phyloP scores from a whole-genome alignment of 2,329 filamentous ascomycete genomes.

The Penicillium hesseltinei region DNA sequence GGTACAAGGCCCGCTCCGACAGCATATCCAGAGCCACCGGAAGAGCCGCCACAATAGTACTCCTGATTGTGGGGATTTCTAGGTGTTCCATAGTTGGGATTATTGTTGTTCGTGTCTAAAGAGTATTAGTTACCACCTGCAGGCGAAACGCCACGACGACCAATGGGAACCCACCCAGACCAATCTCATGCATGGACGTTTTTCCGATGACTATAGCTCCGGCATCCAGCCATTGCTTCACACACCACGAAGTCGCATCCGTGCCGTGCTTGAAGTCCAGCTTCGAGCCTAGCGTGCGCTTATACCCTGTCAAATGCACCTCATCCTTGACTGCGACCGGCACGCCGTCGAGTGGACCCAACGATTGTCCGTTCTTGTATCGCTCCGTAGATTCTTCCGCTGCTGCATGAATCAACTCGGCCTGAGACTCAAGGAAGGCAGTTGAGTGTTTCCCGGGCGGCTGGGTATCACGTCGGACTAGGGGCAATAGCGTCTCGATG shows the following conservation, averaged over 20 bases:
- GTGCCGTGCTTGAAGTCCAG: slow-evolving; percentile 54
- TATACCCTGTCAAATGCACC: slow-evolving; percentile 67
- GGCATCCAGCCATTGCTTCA: slow-evolving; percentile 67
- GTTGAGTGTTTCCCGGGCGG: slow-evolving; percentile 62
- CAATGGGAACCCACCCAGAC: slow-evolving; percentile 53
- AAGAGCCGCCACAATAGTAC: slow-evolving; percentile 81
- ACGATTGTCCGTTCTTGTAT: slow-evolving; percentile 63
- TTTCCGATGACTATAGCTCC: slow-evolving; percentile 75
- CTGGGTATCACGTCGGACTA: slow-evolving; percentile 61
- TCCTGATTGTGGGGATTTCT: slow-evolving; percentile 71
- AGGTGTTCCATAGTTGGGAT: slow-evolving; percentile 70
- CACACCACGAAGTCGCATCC: slow-evolving; percentile 66
- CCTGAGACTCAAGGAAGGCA: slow-evolving; percentile 69
- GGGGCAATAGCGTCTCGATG: slow-evolving; percentile 65
- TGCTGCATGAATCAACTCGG: slow-evolving; percentile 62
- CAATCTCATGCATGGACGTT: slow-evolving; percentile 77
- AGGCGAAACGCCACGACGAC: background rate
- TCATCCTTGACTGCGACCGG: slow-evolving; percentile 85
- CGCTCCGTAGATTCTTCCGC: slow-evolving; percentile 71
- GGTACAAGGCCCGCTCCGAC: slow-evolving; percentile 70
- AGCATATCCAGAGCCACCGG: slow-evolving; percentile 71
- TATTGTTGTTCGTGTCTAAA: slow-evolving; percentile 76
- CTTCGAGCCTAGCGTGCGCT: slow-evolving; percentile 63
- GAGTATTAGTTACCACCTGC: slow-evolving; percentile 3
- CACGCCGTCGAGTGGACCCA: slow-evolving; percentile 75